Percentiles rank a stretch among this genome's conserved stretches.
These are phyloP conservation scores for Westerdykella ornata DNA, from an alignment of 2,329 filamentous ascomycete species.

Conservation along the genomic window DNA sequence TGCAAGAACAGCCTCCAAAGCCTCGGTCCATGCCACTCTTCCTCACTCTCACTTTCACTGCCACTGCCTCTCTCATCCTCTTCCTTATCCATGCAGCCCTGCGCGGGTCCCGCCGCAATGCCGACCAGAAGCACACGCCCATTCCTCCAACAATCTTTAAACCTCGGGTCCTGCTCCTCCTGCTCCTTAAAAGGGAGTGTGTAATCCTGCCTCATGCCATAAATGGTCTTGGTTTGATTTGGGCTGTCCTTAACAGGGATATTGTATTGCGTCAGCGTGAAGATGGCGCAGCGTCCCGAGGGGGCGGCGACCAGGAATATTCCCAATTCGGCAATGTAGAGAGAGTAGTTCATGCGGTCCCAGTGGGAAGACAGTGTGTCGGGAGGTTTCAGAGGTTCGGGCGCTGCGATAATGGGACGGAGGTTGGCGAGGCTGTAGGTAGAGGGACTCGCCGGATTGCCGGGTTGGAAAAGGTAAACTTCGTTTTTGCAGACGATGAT, in stretches of 20 bases:
- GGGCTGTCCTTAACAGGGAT: conserved; percentile 13
- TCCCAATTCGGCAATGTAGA: conserved; percentile 62
- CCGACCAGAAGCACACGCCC: conserved; percentile 51
- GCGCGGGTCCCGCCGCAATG: conserved; percentile 60
- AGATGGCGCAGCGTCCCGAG: conserved; percentile 58
- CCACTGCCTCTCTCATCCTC: conserved; percentile 6
- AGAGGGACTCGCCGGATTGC: conserved; percentile 8
- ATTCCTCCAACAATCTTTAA: conserved; percentile 1
- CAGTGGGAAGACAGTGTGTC: conserved; percentile 12
- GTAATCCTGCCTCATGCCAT: conserved; percentile 50
- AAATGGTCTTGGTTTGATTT: conserved; percentile 22
- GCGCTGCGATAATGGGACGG: conserved; percentile 31
- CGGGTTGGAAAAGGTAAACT: conserved; percentile 40
- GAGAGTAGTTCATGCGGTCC: conserved; percentile 56
- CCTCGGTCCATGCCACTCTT: conserved; percentile 27
- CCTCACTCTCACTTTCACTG: not conserved
- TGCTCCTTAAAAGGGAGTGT: conserved; percentile 52
- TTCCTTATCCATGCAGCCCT: conserved; percentile 35
- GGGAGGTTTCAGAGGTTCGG: conserved; percentile 29
- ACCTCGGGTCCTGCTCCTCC: conserved; percentile 35
- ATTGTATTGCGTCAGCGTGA: conserved; percentile 48
- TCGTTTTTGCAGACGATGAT: conserved; percentile 41
- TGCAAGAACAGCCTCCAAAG: conserved; percentile 65
- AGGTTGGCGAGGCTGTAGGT: not conserved
- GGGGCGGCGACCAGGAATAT: conserved; percentile 61